These are phyloP conservation scores for Diplosphaera chodatii DNA, from an alignment of 139 green algal species.

Conservation along the genomic window DNA sequence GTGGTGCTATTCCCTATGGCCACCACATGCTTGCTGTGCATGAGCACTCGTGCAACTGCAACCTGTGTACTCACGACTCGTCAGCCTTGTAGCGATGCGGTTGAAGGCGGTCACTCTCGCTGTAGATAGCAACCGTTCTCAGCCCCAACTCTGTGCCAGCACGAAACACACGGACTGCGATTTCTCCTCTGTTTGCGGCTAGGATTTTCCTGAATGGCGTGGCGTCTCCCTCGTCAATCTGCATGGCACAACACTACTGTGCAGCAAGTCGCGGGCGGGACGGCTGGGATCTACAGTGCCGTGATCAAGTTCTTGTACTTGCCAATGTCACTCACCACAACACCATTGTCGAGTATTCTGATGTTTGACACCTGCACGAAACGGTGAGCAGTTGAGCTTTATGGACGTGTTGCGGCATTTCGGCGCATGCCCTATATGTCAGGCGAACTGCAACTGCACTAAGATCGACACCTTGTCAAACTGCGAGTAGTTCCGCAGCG, in stretches of 20 bases:
- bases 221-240: conserved; percentile 11
- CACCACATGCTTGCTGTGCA: too few relatives aligned
- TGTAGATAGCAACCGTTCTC: conserved; percentile 85
- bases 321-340: background rate
- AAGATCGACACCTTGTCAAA: background rate
- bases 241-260: background rate
- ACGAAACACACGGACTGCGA: conserved; percentile 92
- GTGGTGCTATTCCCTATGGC: too few relatives aligned
- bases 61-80: too few relatives aligned
- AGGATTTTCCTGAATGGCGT: conserved; percentile 79
- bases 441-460: too few relatives aligned
- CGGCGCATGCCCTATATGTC: too few relatives aligned
- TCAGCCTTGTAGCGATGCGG: conserved; percentile 80
- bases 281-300: too few relatives aligned
- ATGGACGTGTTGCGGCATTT: too few relatives aligned
- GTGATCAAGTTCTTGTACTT: too few relatives aligned
- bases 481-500: background rate
- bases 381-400: too few relatives aligned
- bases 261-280: too few relatives aligned
- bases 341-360: background rate
- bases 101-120: conserved; percentile 69
- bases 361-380: background rate
- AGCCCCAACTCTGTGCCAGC: conserved; percentile 88
- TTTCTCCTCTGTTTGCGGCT: conserved; percentile 92
- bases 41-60: too few relatives aligned